Conservation (phyloP, 177 flowering plant genomes). For the Tripterygium wilfordii region DNA sequence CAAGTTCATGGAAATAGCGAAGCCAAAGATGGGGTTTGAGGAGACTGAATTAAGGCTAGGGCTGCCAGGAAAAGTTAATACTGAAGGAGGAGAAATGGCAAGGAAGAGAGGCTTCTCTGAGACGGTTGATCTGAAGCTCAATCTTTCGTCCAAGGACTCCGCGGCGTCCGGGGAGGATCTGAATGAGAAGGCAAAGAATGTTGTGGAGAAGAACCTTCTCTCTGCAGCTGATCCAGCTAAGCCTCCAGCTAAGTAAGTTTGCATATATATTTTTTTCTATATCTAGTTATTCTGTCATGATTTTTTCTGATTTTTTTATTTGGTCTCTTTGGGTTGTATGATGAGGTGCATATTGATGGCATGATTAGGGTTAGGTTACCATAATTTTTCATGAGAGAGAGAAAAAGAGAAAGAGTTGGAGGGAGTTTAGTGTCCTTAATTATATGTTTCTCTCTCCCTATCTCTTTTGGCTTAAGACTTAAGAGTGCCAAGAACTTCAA, state of each 20-base stretch:
- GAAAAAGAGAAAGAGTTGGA: too few species aligned
- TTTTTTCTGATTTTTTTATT: neutral
- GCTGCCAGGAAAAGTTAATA: constrained; percentile 23
- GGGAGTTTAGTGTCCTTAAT: too few species aligned
- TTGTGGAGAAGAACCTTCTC: constrained; percentile 9
- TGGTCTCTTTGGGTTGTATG: neutral
- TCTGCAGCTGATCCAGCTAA: constrained; percentile 23
- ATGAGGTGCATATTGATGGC: too few species aligned
- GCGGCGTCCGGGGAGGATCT: neutral
- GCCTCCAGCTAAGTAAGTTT: constrained; percentile 42
- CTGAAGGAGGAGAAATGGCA: neutral
- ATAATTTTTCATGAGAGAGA: too few species aligned
- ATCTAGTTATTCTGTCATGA: neutral
- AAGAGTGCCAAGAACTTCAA: too few species aligned
- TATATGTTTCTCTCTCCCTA: too few species aligned
- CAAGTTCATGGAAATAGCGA: constrained; percentile 11
- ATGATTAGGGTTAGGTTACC: too few species aligned
- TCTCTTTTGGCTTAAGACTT: too few species aligned
- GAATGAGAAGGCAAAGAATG: constrained; percentile 1
- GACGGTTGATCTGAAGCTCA: constrained; percentile 48
- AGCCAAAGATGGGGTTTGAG: constrained; percentile 17
- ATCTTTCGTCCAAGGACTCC: constrained; percentile 18
- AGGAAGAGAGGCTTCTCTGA: constrained; percentile 42
- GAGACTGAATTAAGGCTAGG: constrained; percentile 48
- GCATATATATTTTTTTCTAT: neutral